Evolutionary conservation across 177 flowering plant species (phyloP).

Genomic region (Vitis hybrid): DNA sequence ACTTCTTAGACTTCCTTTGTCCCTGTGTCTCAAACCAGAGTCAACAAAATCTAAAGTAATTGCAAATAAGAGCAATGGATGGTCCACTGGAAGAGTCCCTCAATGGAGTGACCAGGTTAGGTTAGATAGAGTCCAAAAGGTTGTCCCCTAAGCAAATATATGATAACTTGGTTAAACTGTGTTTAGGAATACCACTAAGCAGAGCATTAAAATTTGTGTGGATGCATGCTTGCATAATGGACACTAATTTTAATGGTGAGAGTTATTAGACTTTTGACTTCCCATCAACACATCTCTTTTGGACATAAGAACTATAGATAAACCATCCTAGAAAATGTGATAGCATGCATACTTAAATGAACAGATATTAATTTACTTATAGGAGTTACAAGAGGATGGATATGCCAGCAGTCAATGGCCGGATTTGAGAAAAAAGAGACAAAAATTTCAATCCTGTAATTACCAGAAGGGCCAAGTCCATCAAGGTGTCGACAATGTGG

Average conservation of each 20-base stretch:
- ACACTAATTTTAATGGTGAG: neutral
- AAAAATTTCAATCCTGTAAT: neutral
- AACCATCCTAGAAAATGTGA: neutral
- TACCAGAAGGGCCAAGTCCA: constrained; percentile 91
- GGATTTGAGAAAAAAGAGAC: neutral
- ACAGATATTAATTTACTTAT: neutral
- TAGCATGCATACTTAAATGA: neutral
- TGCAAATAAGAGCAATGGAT: neutral
- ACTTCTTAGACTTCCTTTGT: neutral
- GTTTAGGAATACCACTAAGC: neutral
- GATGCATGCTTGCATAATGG: neutral
- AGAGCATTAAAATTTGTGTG: neutral
- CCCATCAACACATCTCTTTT: neutral
- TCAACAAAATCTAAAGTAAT: neutral
- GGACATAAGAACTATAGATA: neutral
- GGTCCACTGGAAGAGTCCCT: neutral
- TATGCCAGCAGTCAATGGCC: neutral
- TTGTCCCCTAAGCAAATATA: neutral
- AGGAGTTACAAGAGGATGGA: neutral
- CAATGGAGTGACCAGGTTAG: neutral
- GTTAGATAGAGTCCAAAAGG: neutral
- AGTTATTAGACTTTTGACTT: neutral
- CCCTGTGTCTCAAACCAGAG: neutral
- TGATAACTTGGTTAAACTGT: neutral
- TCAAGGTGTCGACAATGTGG: constrained; percentile 91